Evolutionary conservation across 108 stramenopile species (phyloP).

Genomic region (Mediolabrus comicus): DNA sequence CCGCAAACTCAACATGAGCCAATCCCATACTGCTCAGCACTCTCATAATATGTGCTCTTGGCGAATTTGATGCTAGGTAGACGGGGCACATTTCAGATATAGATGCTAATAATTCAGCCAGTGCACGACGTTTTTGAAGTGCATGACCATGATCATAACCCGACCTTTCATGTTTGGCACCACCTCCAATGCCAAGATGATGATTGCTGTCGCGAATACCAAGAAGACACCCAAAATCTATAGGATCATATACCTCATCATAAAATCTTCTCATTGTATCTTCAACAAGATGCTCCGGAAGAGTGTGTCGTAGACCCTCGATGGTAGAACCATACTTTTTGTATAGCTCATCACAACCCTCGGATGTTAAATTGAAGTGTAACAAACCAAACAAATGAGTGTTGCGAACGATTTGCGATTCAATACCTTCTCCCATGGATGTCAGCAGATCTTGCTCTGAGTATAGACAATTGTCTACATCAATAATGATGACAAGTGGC

Average conservation of each 20-base stretch:
- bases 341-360: conserved; percentile 66
- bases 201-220: background rate
- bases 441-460: conserved; percentile 36
- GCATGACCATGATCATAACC: conserved; percentile 64
- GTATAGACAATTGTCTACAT: conserved; percentile 89
- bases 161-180: conserved; percentile 16
- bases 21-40: conserved; percentile 66
- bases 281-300: conserved; percentile 28
- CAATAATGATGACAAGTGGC: conserved; percentile 42
- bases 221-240: conserved; percentile 59
- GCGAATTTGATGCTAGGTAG: conserved; percentile 80
- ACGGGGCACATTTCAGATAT: conserved; percentile 32
- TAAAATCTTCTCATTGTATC: conserved; percentile 57
- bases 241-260: conserved; percentile 55
- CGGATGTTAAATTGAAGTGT: conserved; percentile 52
- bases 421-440: conserved; percentile 49
- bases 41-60: conserved; percentile 57
- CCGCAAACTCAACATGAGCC: conserved; percentile 23
- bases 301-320: conserved; percentile 70
- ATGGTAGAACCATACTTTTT: conserved; percentile 75
- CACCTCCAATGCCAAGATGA: no score
- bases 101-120: conserved; percentile 31
- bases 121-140: conserved; percentile 23
- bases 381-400: conserved; percentile 62
- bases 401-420: conserved; percentile 72